phyloP scores from a whole-genome alignment of 2,329 filamentous ascomycete genomes.

The Penicillium hesseltinei region DNA sequence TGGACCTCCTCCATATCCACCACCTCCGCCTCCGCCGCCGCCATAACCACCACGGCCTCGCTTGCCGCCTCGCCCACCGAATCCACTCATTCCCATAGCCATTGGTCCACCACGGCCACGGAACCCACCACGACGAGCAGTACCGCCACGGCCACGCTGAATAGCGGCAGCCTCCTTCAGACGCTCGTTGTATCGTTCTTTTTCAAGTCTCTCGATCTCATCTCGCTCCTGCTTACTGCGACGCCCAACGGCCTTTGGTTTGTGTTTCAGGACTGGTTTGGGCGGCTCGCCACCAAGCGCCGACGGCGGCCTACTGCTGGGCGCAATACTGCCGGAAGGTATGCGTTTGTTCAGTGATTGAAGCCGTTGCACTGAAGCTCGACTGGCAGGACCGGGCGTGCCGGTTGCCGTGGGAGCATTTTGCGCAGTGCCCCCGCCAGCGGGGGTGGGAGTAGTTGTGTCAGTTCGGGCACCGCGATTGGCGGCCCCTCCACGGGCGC shows the following conservation, averaged over 20 bases:
- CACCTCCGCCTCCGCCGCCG: conserved; percentile 23
- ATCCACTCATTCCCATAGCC: conserved; percentile 28
- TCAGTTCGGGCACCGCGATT: conserved; percentile 7
- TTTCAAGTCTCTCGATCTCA: conserved; percentile 43
- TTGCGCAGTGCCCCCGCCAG: conserved; percentile 12
- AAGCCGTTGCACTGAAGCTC: conserved; percentile 42
- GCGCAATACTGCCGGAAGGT: conserved; percentile 38
- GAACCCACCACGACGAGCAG: conserved; percentile 32
- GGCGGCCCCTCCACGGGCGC: conserved; percentile 20
- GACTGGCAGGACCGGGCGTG: conserved; percentile 21
- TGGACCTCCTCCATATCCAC: conserved; percentile 29
- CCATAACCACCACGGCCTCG: conserved; percentile 25
- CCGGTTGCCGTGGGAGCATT: conserved; percentile 14
- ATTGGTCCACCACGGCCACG: conserved; percentile 32
- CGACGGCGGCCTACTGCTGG: conserved; percentile 24
- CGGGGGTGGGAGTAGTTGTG: conserved; percentile 17
- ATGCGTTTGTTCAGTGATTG: conserved; percentile 43
- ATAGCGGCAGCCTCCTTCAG: conserved; percentile 43
- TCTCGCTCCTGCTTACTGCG: conserved; percentile 49
- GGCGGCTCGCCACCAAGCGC: conserved; percentile 27
- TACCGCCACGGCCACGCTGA: conserved; percentile 33
- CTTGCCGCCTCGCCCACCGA: conserved; percentile 24
- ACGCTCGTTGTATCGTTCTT: conserved; percentile 40
- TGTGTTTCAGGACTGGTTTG: conserved; percentile 44
- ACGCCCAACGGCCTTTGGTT: conserved; percentile 42